These are phyloP conservation scores for Rhytidhysteron rufulum DNA, from an alignment of 2,329 filamentous ascomycete genomes.

Conservation along the genomic window DNA sequence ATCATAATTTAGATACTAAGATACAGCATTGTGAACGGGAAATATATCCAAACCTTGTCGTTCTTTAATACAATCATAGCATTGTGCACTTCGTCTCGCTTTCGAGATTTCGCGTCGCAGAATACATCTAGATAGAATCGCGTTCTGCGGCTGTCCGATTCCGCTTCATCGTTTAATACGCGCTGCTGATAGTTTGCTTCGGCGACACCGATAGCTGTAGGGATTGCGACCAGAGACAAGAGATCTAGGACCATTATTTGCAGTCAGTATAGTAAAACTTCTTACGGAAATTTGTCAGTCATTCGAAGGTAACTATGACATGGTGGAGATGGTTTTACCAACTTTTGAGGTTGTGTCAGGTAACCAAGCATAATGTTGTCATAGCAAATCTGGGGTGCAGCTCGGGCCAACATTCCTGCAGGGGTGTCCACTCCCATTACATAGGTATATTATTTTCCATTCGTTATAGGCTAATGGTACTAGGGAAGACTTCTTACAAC, in stretches of 20 bases:
- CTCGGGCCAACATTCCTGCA: too few species aligned
- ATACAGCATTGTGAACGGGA: not conserved
- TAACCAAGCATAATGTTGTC: constrained; percentile 16
- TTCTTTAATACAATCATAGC: constrained; percentile 43
- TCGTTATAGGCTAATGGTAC: too few species aligned
- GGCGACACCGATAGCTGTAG: constrained; percentile 46
- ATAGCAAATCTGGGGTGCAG: too few species aligned
- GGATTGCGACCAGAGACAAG: constrained; percentile 39
- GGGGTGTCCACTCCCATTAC: too few species aligned
- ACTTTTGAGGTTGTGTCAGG: too few species aligned
- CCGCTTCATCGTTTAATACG: constrained; percentile 45
- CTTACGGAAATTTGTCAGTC: too few species aligned
- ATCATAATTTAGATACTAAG: not conserved
- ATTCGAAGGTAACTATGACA: too few species aligned
- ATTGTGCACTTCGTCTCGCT: constrained; percentile 39
- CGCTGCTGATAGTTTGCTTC: constrained; percentile 49
- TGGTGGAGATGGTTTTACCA: too few species aligned
- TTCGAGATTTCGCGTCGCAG: constrained; percentile 36
- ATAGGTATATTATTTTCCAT: too few species aligned
- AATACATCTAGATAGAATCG: constrained; percentile 50
- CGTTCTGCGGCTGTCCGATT: constrained; percentile 45
- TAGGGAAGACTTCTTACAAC: too few species aligned
- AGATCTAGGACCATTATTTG: constrained; percentile 29
- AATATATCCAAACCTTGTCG: constrained; percentile 36
- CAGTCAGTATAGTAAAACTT: too few species aligned